These are phyloP conservation scores for Annona squamosa DNA, from an alignment of 164 flowering plant genomes.

Conservation along the genomic window DNA sequence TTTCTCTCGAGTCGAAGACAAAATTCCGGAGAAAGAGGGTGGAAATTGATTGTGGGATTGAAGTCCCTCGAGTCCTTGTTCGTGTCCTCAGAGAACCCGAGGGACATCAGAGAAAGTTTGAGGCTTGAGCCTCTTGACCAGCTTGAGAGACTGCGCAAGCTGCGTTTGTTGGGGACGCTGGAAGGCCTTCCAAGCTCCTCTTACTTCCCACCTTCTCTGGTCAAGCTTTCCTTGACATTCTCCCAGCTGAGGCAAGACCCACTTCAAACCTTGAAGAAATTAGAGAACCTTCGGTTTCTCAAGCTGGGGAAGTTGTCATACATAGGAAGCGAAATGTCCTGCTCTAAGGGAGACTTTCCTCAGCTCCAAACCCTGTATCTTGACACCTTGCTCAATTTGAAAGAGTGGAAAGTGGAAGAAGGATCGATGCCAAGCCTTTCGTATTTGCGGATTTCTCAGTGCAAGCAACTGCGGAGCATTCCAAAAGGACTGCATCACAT, in stretches of 20 bases:
- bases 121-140: background rate
- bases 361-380: background rate
- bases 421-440: conserved; percentile 2
- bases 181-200: background rate
- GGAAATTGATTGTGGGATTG: background rate
- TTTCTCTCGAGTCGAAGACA: no score
- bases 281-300: background rate
- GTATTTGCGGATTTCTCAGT: background rate
- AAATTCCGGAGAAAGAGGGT: background rate
- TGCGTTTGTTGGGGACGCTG: background rate
- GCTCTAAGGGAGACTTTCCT: background rate
- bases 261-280: background rate
- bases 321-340: background rate
- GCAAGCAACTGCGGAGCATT: conserved; percentile 18
- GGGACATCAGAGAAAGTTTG: background rate
- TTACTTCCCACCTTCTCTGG: background rate
- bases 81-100: background rate
- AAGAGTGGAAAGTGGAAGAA: conserved; percentile 3
- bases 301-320: background rate
- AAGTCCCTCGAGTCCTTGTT: background rate
- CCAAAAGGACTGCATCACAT: conserved; percentile 25
- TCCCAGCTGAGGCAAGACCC: background rate
- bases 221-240: background rate
- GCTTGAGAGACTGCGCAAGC: background rate
- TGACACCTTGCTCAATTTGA: background rate